Evolutionary conservation across 1,139 yeast genomes (phyloP), one percentile per base, ranked within the genome.

Genomic region (Suhomyces maxii): DNA sequence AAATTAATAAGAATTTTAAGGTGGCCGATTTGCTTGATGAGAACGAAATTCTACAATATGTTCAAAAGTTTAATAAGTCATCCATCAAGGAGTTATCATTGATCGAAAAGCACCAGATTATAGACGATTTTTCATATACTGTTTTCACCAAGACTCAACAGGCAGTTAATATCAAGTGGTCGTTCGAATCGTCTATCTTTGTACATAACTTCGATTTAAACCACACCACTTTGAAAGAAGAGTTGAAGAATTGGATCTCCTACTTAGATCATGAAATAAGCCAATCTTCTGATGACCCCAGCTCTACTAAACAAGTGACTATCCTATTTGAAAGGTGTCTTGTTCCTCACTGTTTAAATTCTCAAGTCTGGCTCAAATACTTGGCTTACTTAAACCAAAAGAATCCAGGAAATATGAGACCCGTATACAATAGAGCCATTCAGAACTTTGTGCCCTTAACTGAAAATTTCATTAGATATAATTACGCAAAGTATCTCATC

Each of bases 311-410:
- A 18, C 39, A 51, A 2, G 53, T 65, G 3, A 59, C 73, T 7
- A 66, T 53, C n/a, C 54, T 82, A 2, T 85, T 81, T 60, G 87
- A 84, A 60, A 68, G 91, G 51, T 72, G 83, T 11, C 62, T 86
- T 13, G 65, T 84, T 1, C 87, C 90, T 0, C 73, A 82, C 45
- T 81, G 85, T 46, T 64, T 65, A 28, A 67, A 71, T 37, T 72
- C 75, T 34, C 62, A 63, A 8, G 54, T 83, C n/a, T 86, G 93
- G 93, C 56, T 76, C 10, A 76, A 70, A 52, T 86, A 83, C 57
- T 42, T 79, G n/a, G 60, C 68, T 1, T 85, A 78, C 65, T 53
- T 68, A 9, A 53, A 60, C 40, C 43, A 44, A n/a, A 49, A 47
- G 48, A 43, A 42, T 6, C 25, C 45, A 3, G 46, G 42, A 31